These are phyloP conservation scores for Lanmaoa pseudosensibilis DNA, from an alignment of 768 basidiomycete species.

Conservation along the genomic window DNA sequence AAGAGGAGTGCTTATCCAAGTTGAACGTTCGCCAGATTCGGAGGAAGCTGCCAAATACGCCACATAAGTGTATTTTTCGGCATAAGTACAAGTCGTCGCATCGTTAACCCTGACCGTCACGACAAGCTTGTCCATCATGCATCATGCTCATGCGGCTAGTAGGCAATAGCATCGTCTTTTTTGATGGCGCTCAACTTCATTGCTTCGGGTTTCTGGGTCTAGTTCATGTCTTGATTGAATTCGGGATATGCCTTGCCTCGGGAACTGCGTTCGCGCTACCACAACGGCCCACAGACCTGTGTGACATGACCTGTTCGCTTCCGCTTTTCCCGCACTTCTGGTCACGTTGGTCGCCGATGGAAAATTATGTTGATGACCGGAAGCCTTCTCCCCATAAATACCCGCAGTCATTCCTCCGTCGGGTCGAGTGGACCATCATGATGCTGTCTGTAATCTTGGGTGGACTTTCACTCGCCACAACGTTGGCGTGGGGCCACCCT, in stretches of 20 bases:
- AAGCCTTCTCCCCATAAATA: constrained; percentile 7
- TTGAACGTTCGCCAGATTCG: no score
- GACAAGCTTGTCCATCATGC: no score
- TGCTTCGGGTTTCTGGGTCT: no score
- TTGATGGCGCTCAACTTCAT: no score
- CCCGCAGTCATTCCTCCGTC: not conserved
- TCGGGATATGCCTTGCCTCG: not conserved
- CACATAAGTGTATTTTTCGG: no score
- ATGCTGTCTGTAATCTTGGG: constrained; percentile 6
- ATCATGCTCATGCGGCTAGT: no score
- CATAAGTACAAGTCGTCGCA: no score
- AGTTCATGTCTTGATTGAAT: not conserved
- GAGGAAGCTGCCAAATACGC: no score
- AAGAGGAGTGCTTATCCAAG: no score
- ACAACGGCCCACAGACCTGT: not conserved
- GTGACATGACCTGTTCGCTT: not conserved
- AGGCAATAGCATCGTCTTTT: no score
- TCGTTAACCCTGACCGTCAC: no score
- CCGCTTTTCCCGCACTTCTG: not conserved
- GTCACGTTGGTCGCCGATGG: not conserved
- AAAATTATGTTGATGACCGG: not conserved
- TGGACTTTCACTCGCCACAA: constrained; percentile 6
- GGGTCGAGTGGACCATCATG: not conserved
- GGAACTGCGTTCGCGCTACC: no score
- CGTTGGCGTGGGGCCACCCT: not conserved